These are phyloP conservation scores for Daldinia eschscholtzii DNA, from an alignment of 2,329 filamentous ascomycete genomes.

Conservation along the genomic window DNA sequence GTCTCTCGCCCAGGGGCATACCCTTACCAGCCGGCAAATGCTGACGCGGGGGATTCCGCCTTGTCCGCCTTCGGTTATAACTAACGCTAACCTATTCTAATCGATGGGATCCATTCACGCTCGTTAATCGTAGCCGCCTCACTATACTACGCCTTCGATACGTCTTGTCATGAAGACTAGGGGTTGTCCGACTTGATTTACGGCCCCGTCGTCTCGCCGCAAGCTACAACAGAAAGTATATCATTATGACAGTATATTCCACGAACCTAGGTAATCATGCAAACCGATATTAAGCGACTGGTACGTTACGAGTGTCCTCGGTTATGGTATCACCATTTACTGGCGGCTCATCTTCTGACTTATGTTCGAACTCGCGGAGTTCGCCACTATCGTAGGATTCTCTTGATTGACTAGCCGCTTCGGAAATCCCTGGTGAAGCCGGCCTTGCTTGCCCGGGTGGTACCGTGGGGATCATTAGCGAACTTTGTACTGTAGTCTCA, in stretches of 20 bases:
- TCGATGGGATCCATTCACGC: not conserved
- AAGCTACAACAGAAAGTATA: slow-evolving; percentile 1
- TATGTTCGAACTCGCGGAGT: slow-evolving; percentile 48
- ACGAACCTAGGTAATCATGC: not conserved
- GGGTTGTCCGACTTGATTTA: not conserved
- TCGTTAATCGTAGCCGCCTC: not conserved
- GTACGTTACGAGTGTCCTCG: slow-evolving; percentile 2
- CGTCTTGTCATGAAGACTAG: not conserved
- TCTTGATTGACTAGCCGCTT: slow-evolving; percentile 29
- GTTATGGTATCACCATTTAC: not conserved
- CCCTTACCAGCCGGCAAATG: not conserved
- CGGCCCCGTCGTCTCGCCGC: not conserved
- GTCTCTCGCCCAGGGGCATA: not conserved
- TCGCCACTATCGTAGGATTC: slow-evolving; percentile 46
- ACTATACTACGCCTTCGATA: not conserved
- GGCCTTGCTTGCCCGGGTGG: slow-evolving; percentile 27
- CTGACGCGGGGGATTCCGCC: not conserved
- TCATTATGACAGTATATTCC: slow-evolving; percentile 1
- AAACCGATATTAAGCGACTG: slow-evolving; percentile 11
- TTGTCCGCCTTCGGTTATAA: slow-evolving; percentile 6
- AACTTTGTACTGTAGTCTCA: slow-evolving; percentile 2
- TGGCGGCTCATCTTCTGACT: slow-evolving; percentile 43
- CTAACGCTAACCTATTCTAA: slow-evolving; percentile 6
- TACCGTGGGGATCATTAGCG: slow-evolving; percentile 15
- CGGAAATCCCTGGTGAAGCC: slow-evolving; percentile 33